Evolutionary conservation across 495 filamentous ascomycete genomes (phyloP), one percentile per base, ranked within the genome.

Genomic region (Hamigera avellanea): DNA sequence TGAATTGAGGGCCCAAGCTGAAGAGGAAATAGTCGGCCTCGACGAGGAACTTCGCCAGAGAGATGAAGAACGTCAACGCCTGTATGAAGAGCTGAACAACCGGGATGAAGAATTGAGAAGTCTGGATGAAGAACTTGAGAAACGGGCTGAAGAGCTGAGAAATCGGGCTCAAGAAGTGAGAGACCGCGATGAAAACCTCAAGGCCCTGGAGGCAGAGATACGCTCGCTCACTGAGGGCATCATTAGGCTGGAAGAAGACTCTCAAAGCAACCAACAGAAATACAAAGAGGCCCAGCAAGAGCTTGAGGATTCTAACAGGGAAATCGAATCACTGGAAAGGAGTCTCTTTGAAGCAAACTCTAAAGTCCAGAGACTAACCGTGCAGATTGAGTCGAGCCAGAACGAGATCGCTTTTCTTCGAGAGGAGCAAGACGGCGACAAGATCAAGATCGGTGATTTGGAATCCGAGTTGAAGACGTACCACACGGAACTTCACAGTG

Each of bases 381-480:
- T 98, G 33, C 87, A 96, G 57, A 78, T 86, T 35, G 91, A 98
- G 62, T 91, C 83, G 3, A 80, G 79, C 40, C 88, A 95, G 51
- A 80, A 79, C 33, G 91, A 98, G 59, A 93, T 96, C 54, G 76
- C 81, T 0, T 98, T 98, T 74, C 54, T 98, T 17, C 78, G 93
- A 5, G 93, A 98, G 50, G 91, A 98, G 62, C 91, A 96, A 64
- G 91, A 98, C 56, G 78, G 73, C 25, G 93, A 98, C 57, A 98
- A 96, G 72, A 95, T 98, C 52, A 86, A 86, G 56, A 98, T 96
- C 45, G 86, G 91, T 14, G 84, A 95, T 45, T 66, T 96, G 3
- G 86, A 95, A 49, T 80, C 80, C 8, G 73, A 78, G 15, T 62
- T 95, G 10, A 83, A 84, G 54, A 78, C 75, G 25, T 72, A 77